Evolutionary conservation across 306 rosid genomes (phyloP).

Genomic region (Cicer chorassanicum): DNA sequence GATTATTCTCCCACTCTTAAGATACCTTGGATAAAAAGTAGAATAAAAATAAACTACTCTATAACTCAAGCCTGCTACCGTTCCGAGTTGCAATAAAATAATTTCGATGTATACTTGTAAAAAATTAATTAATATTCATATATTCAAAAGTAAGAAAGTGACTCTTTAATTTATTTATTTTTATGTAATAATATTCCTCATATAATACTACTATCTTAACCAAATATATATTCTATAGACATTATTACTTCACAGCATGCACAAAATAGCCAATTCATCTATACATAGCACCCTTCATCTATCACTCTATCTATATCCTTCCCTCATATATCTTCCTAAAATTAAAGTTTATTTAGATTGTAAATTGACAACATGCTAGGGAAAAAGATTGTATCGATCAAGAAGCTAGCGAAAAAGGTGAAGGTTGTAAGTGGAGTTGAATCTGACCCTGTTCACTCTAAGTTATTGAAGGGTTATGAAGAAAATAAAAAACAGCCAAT

Average conservation of each 20-base stretch:
- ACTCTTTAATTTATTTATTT: neutral
- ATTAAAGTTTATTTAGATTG: neutral
- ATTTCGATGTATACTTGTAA: neutral
- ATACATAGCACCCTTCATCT: neutral
- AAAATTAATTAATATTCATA: slow-evolving; percentile 10
- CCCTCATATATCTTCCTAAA: neutral
- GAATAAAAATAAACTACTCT: too few species aligned
- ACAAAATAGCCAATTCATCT: slow-evolving; percentile 7
- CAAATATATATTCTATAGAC: slow-evolving; percentile 8
- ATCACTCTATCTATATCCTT: neutral
- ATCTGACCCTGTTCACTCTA: slow-evolving; percentile 32
- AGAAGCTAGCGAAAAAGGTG: slow-evolving; percentile 64
- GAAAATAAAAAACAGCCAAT: slow-evolving; percentile 35
- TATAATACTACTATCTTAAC: neutral
- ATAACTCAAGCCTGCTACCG: neutral
- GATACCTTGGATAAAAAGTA: too few species aligned
- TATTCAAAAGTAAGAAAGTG: slow-evolving; percentile 36
- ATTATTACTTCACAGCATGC: slow-evolving; percentile 21
- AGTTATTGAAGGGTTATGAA: slow-evolving; percentile 49
- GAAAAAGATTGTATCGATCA: slow-evolving; percentile 60
- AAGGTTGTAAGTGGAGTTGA: slow-evolving; percentile 51
- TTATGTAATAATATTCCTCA: neutral
- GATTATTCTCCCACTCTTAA: too few species aligned
- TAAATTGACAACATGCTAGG: slow-evolving; percentile 53
- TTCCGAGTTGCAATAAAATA: neutral